Base-by-base conservation (phyloP, 176 grass and related monocot species). In the Alloteropsis semialata region DNA sequence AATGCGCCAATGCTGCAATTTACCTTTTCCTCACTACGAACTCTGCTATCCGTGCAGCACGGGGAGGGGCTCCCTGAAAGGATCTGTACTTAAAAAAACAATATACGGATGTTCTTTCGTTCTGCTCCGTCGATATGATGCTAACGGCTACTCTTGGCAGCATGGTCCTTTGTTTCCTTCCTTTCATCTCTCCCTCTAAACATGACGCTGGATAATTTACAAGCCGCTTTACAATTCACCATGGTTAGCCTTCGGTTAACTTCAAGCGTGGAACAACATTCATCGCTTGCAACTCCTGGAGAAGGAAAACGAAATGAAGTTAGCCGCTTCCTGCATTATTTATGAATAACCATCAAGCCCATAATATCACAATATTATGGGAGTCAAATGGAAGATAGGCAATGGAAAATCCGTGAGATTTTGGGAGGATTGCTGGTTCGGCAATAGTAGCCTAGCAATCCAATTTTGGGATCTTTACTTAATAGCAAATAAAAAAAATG, bases 241-340 rank as follows among this genome's bases (percentile, higher is more conserved):
- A 54, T 22, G 19, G 21, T 28, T 41, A 42, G 39, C 53, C 74
- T 42, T 41, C 74, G 3, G 15, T 59, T 60, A 76, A 76, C 36
- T 76, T 76, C 36, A 76, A 28, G 0, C 54, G 74, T 43, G 74
- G 74, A 43, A 59, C 54, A 60, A 76, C 53, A 60, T 76, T 76
- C 74, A 76, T 76, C 5, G 53, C 34, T 29, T 76, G 74, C 54
- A 76, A 15, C 24, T 76, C 74, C 74, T 60, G 37, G 9, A 10
- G 18, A 41, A 76, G 10, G 22, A 64, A 32, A 18, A 54, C 6
- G 19, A 54, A 54, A 54, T 22, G 6, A 22, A 54, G 7, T 54
- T 54, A 54, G 50, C 18, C 22, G 7, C 50, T 22, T 22, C 50
- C 50, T 22, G 22, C 50, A 54, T 54, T 8, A 54, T 54, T 6